phyloP scores from a whole-genome alignment of 176 grass and related monocot genomes.

The Bromus sterilis region DNA sequence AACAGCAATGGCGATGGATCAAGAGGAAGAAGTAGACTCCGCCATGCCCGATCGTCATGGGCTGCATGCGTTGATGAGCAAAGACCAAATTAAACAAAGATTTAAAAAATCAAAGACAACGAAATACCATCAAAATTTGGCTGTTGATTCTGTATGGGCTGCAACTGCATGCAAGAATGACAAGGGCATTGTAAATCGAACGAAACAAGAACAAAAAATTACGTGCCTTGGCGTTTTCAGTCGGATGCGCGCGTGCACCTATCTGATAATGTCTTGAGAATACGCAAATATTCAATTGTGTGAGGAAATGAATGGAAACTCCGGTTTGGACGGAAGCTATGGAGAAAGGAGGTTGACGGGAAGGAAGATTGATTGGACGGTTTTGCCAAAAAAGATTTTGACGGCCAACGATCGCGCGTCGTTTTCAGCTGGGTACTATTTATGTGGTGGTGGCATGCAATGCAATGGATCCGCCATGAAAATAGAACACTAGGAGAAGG shows the following conservation, averaged over 20 bases:
- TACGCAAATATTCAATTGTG: not conserved
- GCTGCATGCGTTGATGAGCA: slow-evolving; percentile 13
- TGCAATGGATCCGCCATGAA: not conserved
- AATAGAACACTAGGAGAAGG: not conserved
- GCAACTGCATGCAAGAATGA: not conserved
- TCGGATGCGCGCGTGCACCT: not conserved
- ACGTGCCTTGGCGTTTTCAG: not conserved
- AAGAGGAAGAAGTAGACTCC: not conserved
- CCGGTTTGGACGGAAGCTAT: not conserved
- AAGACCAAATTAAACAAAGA: not conserved
- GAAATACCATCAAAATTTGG: not conserved
- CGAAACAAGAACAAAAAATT: not conserved
- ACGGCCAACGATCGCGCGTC: not conserved
- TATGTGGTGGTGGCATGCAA: not conserved
- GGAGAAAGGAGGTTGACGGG: slow-evolving; percentile 19
- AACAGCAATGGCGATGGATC: slow-evolving; percentile 9
- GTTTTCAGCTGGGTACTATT: slow-evolving; percentile 17
- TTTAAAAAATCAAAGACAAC: not conserved
- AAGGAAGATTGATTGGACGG: not conserved
- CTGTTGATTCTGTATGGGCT: not conserved
- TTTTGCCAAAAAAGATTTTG: not conserved
- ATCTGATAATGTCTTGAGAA: not conserved
- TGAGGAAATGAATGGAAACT: not conserved
- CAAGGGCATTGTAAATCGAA: not conserved
- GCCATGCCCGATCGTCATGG: slow-evolving; percentile 19